Evolutionary conservation across 75 land plant species (phyloP), one percentile per base, ranked within the genome.

Genomic region (Sequoia sempervirens): DNA sequence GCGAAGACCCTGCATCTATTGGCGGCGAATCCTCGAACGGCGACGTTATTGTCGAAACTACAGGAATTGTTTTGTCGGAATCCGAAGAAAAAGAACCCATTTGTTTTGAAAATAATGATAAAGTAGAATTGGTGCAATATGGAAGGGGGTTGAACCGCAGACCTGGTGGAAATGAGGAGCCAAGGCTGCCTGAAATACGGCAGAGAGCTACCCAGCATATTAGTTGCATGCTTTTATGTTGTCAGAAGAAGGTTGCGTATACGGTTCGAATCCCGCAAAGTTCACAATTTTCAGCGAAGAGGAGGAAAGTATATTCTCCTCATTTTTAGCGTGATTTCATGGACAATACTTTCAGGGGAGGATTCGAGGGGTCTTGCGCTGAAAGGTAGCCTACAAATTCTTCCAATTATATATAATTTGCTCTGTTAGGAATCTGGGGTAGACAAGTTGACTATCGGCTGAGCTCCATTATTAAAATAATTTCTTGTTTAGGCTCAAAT

Each of bases 31-130:
- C 41, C 23, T 90, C 91, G 58, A 85, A 88, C 18, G 92, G 92
- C 36, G 88, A 88, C 1, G 83, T 43, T 61, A 87, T 15, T 4
- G 90, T 91, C 14, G 90, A 85, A 17, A 86, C 84, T 3, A 91
- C 88, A 1, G 88, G 85, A 15, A 91, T 88, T 9, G 84, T 20
- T 4, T 78, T 36, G 45, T 84, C 68, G 37, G 81, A 45, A n/a
- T 84, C 58, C 6, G 54, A 34, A 13, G 83, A 81, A 61, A 5
- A 32, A 23, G 81, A 50, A 54, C 32, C 81, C 46, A 47, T 80
- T 52, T 30, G 58, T 20, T 53, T 58, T 47, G 81, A 17, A 2
- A 34, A 9, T 45, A 20, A 7, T n/a, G 41, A 45, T 5, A 23
- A 58, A 5, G 5, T 23, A 4, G 64, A 58, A 58, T 18, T 20